Base-by-base conservation (phyloP, 1,284 basidiomycete species). In the Stygiomarasmius scandens region DNA sequence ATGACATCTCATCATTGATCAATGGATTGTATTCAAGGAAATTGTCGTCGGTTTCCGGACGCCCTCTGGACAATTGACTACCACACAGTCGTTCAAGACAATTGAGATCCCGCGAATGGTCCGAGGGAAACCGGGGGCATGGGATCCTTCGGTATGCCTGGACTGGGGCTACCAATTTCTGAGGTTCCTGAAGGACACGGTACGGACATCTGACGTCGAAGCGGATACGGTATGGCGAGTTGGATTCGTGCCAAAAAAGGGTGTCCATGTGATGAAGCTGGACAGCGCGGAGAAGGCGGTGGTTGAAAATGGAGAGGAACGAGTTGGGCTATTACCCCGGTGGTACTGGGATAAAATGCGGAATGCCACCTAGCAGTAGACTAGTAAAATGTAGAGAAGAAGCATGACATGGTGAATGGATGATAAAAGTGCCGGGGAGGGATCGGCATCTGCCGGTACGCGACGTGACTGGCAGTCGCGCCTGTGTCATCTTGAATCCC, bases 11-110 rank as follows among this genome's bases (percentile, higher is more conserved):
- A 55, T 43, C 46, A 55, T 46, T 52, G 58, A 22, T 49, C 51
- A 46, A 61, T 5, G 29, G 29, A 6, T 32, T 32, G 29, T 32
- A 32, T 32, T 32, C 29, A 32, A 96, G 88, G 87, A 90, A 67
- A 88, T 99, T 53, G 77, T 96, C 16, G 92, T 98, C 14, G 96
- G 96, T 12, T 99, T 98, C 72, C 87, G 96, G 52, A 93, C 90
- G 46, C 86, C 87, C 16, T 74, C 82, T 24, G 95, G 95, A 12
- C 77, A 84, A 20, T 66, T 95, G 14, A 77, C 75, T 6, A 82
- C 83, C 8, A 77, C 81, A 14, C 85, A 89, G 67, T 74, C 79
- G 1, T 94, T 93, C 74, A 80, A 87, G 62, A 93, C 90, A 4
- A 77, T 86, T 46, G 74, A 88, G 62, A 79, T 93, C 47, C 89